These are phyloP conservation scores for Candida piceae DNA, from an alignment of 805 yeast species.

Conservation along the genomic window DNA sequence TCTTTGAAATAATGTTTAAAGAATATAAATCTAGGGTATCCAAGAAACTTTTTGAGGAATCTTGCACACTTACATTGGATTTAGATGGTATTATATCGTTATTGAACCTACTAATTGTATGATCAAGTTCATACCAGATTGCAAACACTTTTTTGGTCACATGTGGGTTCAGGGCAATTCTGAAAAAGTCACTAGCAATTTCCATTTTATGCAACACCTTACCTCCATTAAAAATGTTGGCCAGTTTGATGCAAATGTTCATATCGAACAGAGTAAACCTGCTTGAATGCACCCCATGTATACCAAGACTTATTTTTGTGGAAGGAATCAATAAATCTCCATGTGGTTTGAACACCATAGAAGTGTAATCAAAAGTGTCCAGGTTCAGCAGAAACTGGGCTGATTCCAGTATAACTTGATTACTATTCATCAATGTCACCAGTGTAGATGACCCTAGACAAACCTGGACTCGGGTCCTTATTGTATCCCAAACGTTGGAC, in stretches of 20 bases:
- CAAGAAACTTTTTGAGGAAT: constrained; percentile 11
- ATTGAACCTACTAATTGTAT: constrained; percentile 4
- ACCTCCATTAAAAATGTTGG: constrained; percentile 31
- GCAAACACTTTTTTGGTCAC: constrained; percentile 23
- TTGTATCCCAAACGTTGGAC: background rate
- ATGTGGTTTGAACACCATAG: constrained; percentile 20
- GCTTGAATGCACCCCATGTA: constrained; percentile 33
- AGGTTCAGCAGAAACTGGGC: constrained; percentile 6
- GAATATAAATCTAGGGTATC: constrained; percentile 37
- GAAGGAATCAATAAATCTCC: constrained; percentile 41
- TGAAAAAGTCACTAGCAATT: constrained; percentile 52
- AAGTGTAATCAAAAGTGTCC: constrained; percentile 13
- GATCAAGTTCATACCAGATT: constrained; percentile 9
- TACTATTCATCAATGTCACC: constrained; percentile 9
- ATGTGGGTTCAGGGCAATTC: constrained; percentile 53
- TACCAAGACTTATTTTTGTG: constrained; percentile 30
- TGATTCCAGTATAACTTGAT: constrained; percentile 15
- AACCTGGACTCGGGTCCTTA: constrained; percentile 2
- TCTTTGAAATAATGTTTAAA: constrained; percentile 54
- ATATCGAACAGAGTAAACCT: constrained; percentile 42
- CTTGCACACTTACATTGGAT: constrained; percentile 1
- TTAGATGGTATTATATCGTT: background rate
- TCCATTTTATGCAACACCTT: constrained; percentile 42
- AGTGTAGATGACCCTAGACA: constrained; percentile 9
- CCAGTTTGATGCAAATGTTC: constrained; percentile 37